phyloP scores from a whole-genome alignment of 108 stramenopile species.

The Pseudonitzschia multiseries region DNA sequence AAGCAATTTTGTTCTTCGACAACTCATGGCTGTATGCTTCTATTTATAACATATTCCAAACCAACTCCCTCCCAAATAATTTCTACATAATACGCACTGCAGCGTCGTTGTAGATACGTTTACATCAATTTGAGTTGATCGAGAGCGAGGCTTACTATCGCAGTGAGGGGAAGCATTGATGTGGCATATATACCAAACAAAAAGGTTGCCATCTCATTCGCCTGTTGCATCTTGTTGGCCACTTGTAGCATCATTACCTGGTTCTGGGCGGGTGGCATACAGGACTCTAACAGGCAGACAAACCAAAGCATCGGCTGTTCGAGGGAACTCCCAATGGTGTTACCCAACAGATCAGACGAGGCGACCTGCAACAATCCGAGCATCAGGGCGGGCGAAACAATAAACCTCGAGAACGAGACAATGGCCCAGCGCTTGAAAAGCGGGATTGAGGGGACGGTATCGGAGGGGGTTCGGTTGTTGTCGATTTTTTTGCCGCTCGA shows the following conservation, averaged over 20 bases:
- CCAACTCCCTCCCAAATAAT: too few relatives aligned
- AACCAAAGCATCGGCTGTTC: conserved; percentile 39
- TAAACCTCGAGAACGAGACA: conserved; percentile 34
- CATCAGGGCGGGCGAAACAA: conserved; percentile 32
- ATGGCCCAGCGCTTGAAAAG: conserved; percentile 16
- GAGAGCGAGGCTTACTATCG: conserved; percentile 20
- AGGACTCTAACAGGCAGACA: conserved; percentile 34
- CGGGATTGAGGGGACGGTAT: not conserved
- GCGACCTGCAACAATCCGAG: conserved; percentile 11
- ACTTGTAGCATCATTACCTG: conserved; percentile 46
- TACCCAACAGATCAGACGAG: not conserved
- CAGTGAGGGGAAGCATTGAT: conserved; percentile 36
- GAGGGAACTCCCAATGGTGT: not conserved
- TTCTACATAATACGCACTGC: too few relatives aligned
- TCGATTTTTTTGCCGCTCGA: not conserved
- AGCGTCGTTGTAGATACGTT: too few relatives aligned
- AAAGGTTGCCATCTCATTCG: conserved; percentile 36
- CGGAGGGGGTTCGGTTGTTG: not conserved
- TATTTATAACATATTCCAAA: too few relatives aligned
- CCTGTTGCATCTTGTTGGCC: conserved; percentile 29
- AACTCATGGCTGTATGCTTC: too few relatives aligned
- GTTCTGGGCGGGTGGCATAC: conserved; percentile 58
- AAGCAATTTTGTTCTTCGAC: too few relatives aligned
- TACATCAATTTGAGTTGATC: conserved; percentile 5
- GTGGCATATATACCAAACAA: conserved; percentile 34